phyloP scores from a whole-genome alignment of 2,329 filamentous ascomycete species.

The Colletotrichum salicis region DNA sequence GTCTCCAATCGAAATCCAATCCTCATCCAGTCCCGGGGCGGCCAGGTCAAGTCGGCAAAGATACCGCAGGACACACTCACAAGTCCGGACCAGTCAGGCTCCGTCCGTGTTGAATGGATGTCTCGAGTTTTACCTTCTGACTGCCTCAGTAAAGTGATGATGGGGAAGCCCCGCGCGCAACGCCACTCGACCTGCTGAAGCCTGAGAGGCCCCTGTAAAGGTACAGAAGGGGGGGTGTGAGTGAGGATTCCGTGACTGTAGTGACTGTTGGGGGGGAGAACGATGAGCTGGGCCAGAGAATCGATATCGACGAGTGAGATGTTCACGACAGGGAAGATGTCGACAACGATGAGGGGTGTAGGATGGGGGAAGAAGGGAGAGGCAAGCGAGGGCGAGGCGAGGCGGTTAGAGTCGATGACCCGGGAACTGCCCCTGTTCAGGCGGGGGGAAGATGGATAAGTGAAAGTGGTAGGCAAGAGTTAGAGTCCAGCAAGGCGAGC shows the following conservation, averaged over 20 bases:
- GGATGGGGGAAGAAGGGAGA: not conserved
- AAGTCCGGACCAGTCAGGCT: conserved; percentile 31
- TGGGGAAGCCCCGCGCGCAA: conserved; percentile 34
- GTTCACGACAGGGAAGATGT: conserved; percentile 34
- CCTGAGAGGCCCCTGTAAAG: not conserved
- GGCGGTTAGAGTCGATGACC: conserved; percentile 13
- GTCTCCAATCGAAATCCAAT: conserved; percentile 9
- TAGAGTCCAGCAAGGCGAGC: not conserved
- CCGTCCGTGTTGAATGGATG: conserved; percentile 33
- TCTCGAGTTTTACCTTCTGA: conserved; percentile 34
- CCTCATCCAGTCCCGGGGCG: not conserved
- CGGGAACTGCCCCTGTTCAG: conserved; percentile 6
- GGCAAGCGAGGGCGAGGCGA: conserved; percentile 11
- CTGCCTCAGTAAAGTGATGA: conserved; percentile 23
- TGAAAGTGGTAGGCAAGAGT: not conserved
- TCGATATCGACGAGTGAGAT: conserved; percentile 20
- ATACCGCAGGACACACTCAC: conserved; percentile 13
- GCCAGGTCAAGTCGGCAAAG: conserved; percentile 19
- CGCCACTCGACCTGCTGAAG: conserved; percentile 9
- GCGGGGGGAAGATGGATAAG: not conserved
- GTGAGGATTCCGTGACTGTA: not conserved
- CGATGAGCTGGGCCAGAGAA: conserved; percentile 1
- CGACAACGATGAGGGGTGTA: conserved; percentile 22
- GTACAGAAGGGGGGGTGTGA: not conserved
- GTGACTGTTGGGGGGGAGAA: conserved; percentile 10